Percentiles rank a stretch among this genome's conserved stretches.
phyloP scores from a whole-genome alignment of 2,329 filamentous ascomycete genomes.

The Aaosphaeria arxii region DNA sequence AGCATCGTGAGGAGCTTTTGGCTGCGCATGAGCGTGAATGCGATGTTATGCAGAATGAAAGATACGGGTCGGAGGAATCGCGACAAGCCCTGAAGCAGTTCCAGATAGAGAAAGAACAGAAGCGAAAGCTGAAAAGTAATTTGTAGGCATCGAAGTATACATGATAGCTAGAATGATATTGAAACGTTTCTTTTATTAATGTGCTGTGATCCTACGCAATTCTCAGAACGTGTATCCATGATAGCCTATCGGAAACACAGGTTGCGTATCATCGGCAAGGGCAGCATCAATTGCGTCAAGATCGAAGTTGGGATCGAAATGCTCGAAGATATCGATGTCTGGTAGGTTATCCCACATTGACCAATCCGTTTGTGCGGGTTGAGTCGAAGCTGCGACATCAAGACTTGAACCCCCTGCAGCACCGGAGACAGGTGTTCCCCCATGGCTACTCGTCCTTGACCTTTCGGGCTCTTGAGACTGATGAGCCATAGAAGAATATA shows the following conservation, averaged over 20 bases:
- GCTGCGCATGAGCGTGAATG: slow-evolving; percentile 9
- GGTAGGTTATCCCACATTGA: background rate
- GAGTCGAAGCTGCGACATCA: background rate
- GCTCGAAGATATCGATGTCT: background rate
- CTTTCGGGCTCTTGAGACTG: background rate
- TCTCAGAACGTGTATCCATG: background rate
- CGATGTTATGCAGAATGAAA: slow-evolving; percentile 3
- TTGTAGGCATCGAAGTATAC: background rate
- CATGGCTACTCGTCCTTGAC: background rate
- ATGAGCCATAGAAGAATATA: background rate
- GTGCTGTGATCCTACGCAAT: background rate
- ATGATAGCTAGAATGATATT: too few species aligned
- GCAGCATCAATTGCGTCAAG: background rate
- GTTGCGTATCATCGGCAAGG: background rate
- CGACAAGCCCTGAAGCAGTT: slow-evolving; percentile 1
- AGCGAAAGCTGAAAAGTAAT: slow-evolving; percentile 1
- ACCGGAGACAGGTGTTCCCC: background rate
- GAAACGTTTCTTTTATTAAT: too few species aligned
- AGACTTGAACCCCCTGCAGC: background rate
- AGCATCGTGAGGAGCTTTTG: slow-evolving; percentile 10
- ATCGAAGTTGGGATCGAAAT: background rate
- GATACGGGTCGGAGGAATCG: slow-evolving; percentile 4
- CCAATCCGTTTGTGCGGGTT: background rate
- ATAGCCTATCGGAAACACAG: background rate
- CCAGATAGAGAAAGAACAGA: background rate